Conservation (phyloP, 305 asterid genomes). For the Withania somnifera region DNA sequence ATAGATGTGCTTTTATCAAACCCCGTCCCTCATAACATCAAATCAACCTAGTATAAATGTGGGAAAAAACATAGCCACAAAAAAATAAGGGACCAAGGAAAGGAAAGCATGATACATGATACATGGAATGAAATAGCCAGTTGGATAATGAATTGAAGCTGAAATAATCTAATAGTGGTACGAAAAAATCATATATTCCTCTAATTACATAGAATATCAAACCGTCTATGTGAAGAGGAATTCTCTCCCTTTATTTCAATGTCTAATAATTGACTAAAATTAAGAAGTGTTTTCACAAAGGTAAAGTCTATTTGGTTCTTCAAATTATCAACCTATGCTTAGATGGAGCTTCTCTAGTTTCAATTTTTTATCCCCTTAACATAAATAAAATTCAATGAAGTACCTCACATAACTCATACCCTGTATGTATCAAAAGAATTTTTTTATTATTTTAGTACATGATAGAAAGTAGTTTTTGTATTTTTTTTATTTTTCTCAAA, state of each 20-base stretch:
- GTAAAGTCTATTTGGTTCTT: not conserved
- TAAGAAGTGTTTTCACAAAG: not conserved
- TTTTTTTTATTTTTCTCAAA: not conserved
- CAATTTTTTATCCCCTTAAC: not conserved
- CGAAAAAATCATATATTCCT: not conserved
- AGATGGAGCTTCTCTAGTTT: not conserved
- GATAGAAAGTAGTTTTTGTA: not conserved
- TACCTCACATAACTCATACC: not conserved
- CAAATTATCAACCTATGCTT: not conserved
- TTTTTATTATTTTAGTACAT: not conserved
- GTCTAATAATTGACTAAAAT: not conserved
- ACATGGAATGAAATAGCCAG: not conserved
- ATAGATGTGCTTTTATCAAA: constrained; percentile 73
- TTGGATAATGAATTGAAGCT: not conserved
- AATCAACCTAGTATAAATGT: constrained; percentile 56
- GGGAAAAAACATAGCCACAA: not conserved
- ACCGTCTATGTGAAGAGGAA: not conserved
- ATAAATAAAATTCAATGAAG: not conserved
- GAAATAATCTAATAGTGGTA: not conserved
- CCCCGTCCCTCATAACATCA: constrained; percentile 99
- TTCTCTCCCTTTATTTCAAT: not conserved
- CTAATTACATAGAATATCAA: not conserved
- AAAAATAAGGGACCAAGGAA: not conserved
- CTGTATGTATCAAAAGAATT: not conserved
- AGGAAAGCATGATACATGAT: not conserved